Conservation (phyloP, 352 stramenopile genomes). For the Globisporangium acanthophoron region DNA sequence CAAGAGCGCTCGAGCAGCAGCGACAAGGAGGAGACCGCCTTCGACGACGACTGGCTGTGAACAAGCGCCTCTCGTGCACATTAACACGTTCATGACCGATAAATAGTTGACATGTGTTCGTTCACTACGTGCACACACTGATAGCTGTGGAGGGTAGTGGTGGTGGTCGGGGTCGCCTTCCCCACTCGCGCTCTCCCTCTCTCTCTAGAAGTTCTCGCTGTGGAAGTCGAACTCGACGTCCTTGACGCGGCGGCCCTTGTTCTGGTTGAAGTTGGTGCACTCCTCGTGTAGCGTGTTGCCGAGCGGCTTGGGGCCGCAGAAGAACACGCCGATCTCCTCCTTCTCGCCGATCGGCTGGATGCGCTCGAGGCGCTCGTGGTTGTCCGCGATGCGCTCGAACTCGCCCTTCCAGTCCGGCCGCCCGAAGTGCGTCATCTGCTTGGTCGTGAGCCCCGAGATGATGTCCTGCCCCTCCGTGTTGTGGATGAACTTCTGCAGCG, state of each 20-base stretch:
- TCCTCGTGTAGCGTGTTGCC: conserved; percentile 54
- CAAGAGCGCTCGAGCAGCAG: conserved; percentile 5
- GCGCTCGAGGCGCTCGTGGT: conserved; percentile 30
- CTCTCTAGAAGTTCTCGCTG: conserved; percentile 56
- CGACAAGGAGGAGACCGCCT: background rate
- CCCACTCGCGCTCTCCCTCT: background rate
- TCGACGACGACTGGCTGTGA: conserved; percentile 24
- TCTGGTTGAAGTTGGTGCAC: conserved; percentile 50
- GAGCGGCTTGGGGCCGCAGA: conserved; percentile 62
- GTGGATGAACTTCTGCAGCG: conserved; percentile 76
- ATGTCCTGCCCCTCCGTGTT: conserved; percentile 59
- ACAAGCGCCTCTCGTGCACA: no score
- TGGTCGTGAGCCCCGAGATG: conserved; percentile 60
- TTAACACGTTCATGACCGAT: background rate
- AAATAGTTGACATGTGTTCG: background rate
- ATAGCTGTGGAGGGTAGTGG: background rate
- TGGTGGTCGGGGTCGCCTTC: no score
- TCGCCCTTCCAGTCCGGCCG: conserved; percentile 71
- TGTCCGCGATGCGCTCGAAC: conserved; percentile 44
- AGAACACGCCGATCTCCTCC: conserved; percentile 76
- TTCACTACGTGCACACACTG: background rate
- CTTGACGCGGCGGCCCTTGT: conserved; percentile 20
- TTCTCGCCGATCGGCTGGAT: conserved; percentile 21
- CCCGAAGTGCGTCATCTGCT: conserved; percentile 73
- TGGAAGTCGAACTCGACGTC: conserved; percentile 67